phyloP scores from a whole-genome alignment of 2,329 filamentous ascomycete species.

The Bertia moriformis region DNA sequence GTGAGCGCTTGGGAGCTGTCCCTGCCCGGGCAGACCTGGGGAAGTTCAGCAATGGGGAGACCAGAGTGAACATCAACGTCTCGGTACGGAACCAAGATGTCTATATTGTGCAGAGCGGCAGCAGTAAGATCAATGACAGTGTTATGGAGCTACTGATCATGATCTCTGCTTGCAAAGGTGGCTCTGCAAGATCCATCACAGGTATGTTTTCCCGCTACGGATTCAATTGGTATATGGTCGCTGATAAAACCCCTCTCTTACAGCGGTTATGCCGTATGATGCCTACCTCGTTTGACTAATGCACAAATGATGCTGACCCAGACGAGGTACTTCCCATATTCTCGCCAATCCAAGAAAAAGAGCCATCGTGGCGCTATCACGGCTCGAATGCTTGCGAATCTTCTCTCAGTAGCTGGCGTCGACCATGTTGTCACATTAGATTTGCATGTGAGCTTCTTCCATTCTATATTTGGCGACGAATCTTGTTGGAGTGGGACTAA shows the following conservation, averaged over 20 bases:
- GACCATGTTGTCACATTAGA: conserved; percentile 97
- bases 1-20: neutral
- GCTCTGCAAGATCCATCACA: conserved; percentile 90
- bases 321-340: conserved; percentile 95
- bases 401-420: conserved; percentile 82
- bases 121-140: conserved; percentile 90
- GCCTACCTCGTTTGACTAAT: neutral
- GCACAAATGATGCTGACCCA: conserved; percentile 42
- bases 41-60: conserved; percentile 39
- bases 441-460: conserved; percentile 58
- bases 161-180: conserved; percentile 96
- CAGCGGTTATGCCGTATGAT: conserved; percentile 3
- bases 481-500: neutral
- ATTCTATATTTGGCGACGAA: neutral
- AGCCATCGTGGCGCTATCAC: conserved; percentile 92
- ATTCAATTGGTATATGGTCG: conserved; percentile 4
- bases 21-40: neutral
- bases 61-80: conserved; percentile 53
- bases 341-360: conserved; percentile 98
- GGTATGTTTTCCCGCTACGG: conserved; percentile 37
- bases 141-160: conserved; percentile 99
- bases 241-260: conserved; percentile 3
- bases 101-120: conserved; percentile 95
- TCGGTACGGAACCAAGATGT: conserved; percentile 95
- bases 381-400: conserved; percentile 89